Evolutionary conservation across 2,329 filamentous ascomycete species (phyloP).

Genomic region (Scortechinia acanthostroma): DNA sequence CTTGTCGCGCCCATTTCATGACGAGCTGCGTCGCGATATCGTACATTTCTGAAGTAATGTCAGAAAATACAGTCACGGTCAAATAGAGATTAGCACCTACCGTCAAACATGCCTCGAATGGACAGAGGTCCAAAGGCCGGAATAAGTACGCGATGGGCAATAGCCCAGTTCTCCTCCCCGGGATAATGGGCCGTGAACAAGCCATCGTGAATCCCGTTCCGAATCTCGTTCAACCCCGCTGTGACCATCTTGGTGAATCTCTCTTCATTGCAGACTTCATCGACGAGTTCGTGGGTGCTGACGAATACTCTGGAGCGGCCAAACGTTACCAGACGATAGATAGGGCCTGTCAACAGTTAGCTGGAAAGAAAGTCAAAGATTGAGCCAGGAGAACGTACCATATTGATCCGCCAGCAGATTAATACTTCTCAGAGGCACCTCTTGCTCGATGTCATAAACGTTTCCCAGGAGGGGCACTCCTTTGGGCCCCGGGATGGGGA

Average conservation of each 20-base stretch:
- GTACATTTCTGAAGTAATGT: slow-evolving; percentile 46
- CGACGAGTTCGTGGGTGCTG: slow-evolving; percentile 43
- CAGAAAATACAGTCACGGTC: too few relatives aligned
- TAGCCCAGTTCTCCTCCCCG: slow-evolving; percentile 55
- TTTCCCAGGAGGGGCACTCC: slow-evolving; percentile 63
- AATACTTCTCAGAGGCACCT: slow-evolving; percentile 47
- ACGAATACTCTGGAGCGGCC: slow-evolving; percentile 38
- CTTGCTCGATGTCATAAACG: slow-evolving; percentile 50
- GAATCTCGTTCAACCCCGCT: slow-evolving; percentile 41
- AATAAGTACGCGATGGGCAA: slow-evolving; percentile 58
- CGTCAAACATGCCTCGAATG: slow-evolving; percentile 63
- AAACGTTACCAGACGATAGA: slow-evolving; percentile 46
- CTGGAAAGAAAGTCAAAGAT: neutral
- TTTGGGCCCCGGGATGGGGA: slow-evolving; percentile 54
- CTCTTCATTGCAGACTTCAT: slow-evolving; percentile 59
- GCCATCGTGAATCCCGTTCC: slow-evolving; percentile 55
- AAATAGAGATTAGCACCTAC: too few relatives aligned
- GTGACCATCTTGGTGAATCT: slow-evolving; percentile 54
- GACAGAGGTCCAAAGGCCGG: slow-evolving; percentile 65
- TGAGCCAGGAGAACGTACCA: slow-evolving; percentile 33
- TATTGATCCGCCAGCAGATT: slow-evolving; percentile 54
- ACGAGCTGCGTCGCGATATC: slow-evolving; percentile 60
- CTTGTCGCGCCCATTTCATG: slow-evolving; percentile 63
- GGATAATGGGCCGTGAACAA: slow-evolving; percentile 47
- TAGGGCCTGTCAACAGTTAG: slow-evolving; percentile 36